Base-by-base conservation (phyloP, 495 filamentous ascomycete genomes). In the Monascus purpureus region DNA sequence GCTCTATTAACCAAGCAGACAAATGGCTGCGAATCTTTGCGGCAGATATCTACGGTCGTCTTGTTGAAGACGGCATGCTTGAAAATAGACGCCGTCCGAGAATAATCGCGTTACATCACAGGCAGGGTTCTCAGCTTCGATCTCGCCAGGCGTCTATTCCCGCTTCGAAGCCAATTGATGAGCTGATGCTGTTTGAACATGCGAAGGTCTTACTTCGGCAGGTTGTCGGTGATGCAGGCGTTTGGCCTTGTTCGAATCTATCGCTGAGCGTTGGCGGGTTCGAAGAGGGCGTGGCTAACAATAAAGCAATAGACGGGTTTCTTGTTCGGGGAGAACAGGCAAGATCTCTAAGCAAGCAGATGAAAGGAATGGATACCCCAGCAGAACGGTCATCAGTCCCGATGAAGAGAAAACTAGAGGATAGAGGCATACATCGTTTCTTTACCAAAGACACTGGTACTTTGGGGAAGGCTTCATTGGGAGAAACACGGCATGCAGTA, bases 1-100 rank as follows among this genome's bases (percentile, higher is more conserved):
- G 74, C 41, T 73, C 62, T 9, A 52, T 69, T n/a, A 85, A 90
- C 15, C 82, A 93, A 52, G 92, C 76, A 2, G 63, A 71, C 5
- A 79, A 75, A 43, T 97, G 90, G 90, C 61, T 97, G 28, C 67
- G 75, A 11, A 94, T 97, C 34, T 95, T 97, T 52, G 77, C 75
- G 9, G 84, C 86, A 1, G 90, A 97, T 48, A 93, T 97, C 31
- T 88, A 80, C 57, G 76, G 77, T 13, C 74, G 90, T 28, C 65
- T 95, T 17, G 79, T 93, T 4, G 87, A 96, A 41, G 90, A 95
- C 53, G 88, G 87, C 22, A 76, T 93, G 11, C 59, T 92, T 41
- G 88, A 94, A 50, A 78, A 92, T 49, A 85, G 76, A 56, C 72
- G 90, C 17, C 68, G 86, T 34, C 90, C 90, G 4, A 83, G 73